Evolutionary conservation across 352 stramenopile species (phyloP), one percentile per base, ranked within the genome.

Genomic region (Phytophthora hibernalis): DNA sequence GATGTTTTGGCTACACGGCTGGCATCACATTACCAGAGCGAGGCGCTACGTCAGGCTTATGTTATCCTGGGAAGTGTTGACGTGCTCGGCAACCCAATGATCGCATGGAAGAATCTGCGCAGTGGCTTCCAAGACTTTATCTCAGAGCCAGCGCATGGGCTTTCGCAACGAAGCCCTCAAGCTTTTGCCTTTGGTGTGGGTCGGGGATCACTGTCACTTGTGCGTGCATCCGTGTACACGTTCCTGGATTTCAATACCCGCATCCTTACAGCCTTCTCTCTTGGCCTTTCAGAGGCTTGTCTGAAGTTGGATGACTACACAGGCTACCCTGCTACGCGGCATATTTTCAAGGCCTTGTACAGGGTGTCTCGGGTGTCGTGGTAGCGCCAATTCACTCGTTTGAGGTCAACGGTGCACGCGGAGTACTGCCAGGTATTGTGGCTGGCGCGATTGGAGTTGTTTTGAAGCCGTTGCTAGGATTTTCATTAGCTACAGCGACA

Each of bases 221-320:
- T 93, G n/a, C 85, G 87, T 22, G 87, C 87, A 8, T 92, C 88
- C 2, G 80, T 96, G 18, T 96, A 95, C 57, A 95, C 89, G 3
- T 82, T 95, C 33, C 68, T 96, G 44, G 89, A 96, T 57, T 96
- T 96, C 65, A 88, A 93, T 40, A 85, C 89, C 31, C 87, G 89
- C n/a, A 96, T 96, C 68, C 65, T 95, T 7, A 91, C 83, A 9
- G 88, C 87, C 6, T 87, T 86, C 28, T 89, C 87, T 4, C 77
- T 96, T 1, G 89, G 89, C 20, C 66, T 96, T 6, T 93, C 89
- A 0, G 89, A 96, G 54, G 89, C 89, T 2, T 96, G 89, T 52
- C 65, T 94, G 37, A 95, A 94, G 62, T 54, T 96, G 45, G 89
- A 96, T 47, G 87, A 93, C 71, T 96, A 96, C 72, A 95, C 89